phyloP scores from a whole-genome alignment of 129 eudicot species.

The Ambrosia artemisiifolia region DNA sequence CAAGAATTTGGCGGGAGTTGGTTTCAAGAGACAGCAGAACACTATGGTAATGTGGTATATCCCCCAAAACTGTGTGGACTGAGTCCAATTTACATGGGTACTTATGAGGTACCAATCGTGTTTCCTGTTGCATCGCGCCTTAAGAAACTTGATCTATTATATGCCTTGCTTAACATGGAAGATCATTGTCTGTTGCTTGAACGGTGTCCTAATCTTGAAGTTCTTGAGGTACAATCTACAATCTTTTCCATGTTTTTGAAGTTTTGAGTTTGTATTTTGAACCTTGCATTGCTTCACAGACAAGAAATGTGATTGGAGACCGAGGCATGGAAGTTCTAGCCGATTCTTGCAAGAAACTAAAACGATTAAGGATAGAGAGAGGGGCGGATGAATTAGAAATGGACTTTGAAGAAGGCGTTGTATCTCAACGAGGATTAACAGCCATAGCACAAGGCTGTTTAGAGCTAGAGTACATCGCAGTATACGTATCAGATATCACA shows the following conservation, averaged over 20 bases:
- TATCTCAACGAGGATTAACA: conserved; percentile 74
- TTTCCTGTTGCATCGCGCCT: conserved; percentile 59
- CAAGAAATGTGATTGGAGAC: conserved; percentile 76
- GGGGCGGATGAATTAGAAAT: conserved; percentile 77
- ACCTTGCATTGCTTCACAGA: conserved; percentile 37
- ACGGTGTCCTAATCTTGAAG: conserved; percentile 73
- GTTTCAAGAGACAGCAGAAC: conserved; percentile 45
- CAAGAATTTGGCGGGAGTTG: conserved; percentile 85
- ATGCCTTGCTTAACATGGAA: conserved; percentile 59
- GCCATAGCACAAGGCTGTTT: conserved; percentile 70
- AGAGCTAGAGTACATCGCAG: conserved; percentile 71
- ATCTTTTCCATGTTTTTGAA: background rate
- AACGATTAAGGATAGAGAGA: conserved; percentile 71
- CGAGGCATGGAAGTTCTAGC: conserved; percentile 72
- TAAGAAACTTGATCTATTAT: conserved; percentile 68
- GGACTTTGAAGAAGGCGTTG: conserved; percentile 74
- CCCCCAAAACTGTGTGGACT: conserved; percentile 55
- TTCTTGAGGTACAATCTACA: conserved; percentile 62
- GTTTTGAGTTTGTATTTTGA: background rate
- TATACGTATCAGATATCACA: conserved; percentile 76
- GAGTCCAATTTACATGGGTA: conserved; percentile 63
- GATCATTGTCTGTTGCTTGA: conserved; percentile 57
- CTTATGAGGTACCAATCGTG: conserved; percentile 54
- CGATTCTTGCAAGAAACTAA: conserved; percentile 53
- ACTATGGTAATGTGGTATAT: conserved; percentile 39